These are phyloP conservation scores for Hypoxylon intermedium DNA, from an alignment of 495 filamentous ascomycete species.

Conservation along the genomic window DNA sequence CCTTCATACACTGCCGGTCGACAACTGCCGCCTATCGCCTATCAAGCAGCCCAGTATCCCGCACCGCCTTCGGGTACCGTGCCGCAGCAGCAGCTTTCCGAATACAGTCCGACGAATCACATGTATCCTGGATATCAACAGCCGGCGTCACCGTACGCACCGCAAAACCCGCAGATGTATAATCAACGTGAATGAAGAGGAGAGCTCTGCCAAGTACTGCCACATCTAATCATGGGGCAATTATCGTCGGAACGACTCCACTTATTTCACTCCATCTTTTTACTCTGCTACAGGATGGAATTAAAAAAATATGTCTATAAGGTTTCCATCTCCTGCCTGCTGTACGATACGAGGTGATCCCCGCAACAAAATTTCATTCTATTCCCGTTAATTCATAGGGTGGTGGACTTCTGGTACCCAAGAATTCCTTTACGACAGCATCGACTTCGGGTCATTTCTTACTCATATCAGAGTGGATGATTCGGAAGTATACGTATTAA, in stretches of 20 bases:
- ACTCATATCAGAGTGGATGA: constrained; percentile 26
- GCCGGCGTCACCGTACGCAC: constrained; percentile 78
- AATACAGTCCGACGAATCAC: constrained; percentile 63
- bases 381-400: constrained; percentile 14
- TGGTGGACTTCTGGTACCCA: constrained; percentile 13
- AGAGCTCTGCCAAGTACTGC: constrained; percentile 26
- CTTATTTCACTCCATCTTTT: background rate
- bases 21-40: constrained; percentile 85
- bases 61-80: constrained; percentile 69
- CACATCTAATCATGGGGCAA: background rate
- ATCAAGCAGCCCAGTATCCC: constrained; percentile 74
- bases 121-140: constrained; percentile 63
- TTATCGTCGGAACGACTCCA: constrained; percentile 1
- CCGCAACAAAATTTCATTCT: constrained; percentile 25
- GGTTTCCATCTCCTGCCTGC: constrained; percentile 14
- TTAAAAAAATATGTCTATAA: constrained; percentile 25
- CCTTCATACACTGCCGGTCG: constrained; percentile 68
- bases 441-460: constrained; percentile 29
- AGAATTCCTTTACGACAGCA: constrained; percentile 29
- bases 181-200: constrained; percentile 67
- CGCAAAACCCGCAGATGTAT: constrained; percentile 73
- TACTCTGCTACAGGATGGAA: constrained; percentile 16
- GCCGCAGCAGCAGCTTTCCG: constrained; percentile 61
- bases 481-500: constrained; percentile 33
- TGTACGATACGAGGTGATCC: constrained; percentile 36